phyloP scores from a whole-genome alignment of 2,329 filamentous ascomycete genomes.

The Fusarium clavum region DNA sequence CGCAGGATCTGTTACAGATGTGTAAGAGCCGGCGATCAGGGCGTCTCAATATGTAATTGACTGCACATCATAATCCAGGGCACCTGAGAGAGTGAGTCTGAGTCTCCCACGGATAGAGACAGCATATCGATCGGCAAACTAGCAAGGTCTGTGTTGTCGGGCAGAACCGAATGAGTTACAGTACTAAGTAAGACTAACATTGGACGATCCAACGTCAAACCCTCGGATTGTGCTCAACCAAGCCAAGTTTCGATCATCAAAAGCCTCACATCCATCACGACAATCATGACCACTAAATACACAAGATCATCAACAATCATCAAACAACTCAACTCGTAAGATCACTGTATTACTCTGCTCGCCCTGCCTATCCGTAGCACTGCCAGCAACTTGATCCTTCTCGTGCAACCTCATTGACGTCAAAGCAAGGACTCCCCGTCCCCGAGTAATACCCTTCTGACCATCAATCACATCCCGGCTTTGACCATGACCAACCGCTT shows the following conservation, averaged over 20 bases:
- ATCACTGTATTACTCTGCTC: slow-evolving; percentile 6
- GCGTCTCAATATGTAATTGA: background rate
- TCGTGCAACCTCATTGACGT: slow-evolving; percentile 18
- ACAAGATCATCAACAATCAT: slow-evolving; percentile 2
- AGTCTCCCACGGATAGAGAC: too few relatives aligned
- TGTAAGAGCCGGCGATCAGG: slow-evolving; percentile 29
- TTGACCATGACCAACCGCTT: slow-evolving; percentile 14
- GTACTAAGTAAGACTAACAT: background rate
- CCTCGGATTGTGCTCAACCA: slow-evolving; percentile 1
- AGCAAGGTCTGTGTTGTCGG: slow-evolving; percentile 1
- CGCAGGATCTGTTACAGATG: slow-evolving; percentile 42
- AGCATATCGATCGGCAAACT: slow-evolving; percentile 1
- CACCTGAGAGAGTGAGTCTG: background rate
- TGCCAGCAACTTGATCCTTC: background rate
- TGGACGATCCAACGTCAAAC: slow-evolving; percentile 2
- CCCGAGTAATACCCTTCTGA: slow-evolving; percentile 7
- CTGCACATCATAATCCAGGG: slow-evolving; percentile 27
- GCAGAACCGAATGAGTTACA: slow-evolving; percentile 7
- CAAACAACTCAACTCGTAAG: background rate
- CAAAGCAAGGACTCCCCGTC: slow-evolving; percentile 13
- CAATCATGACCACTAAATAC: slow-evolving; percentile 1
- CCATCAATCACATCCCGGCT: background rate
- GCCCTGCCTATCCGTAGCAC: slow-evolving; percentile 11
- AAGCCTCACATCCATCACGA: slow-evolving; percentile 25
- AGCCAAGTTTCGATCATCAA: slow-evolving; percentile 21